Evolutionary conservation across 306 rosid genomes (phyloP), one percentile per base, ranked within the genome.

Genomic region (Begonia peltatifolia): DNA sequence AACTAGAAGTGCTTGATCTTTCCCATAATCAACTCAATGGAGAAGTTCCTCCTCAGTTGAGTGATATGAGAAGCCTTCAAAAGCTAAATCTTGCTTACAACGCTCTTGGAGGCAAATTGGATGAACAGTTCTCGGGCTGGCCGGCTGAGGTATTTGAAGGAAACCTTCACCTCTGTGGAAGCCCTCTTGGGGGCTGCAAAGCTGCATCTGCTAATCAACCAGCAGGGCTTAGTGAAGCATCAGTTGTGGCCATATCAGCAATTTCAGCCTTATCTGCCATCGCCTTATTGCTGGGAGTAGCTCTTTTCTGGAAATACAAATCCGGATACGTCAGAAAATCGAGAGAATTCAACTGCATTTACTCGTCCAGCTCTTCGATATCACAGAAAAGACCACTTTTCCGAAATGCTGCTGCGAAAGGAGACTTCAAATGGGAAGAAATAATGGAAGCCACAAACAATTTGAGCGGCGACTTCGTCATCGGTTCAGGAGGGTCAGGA

Each of bases 401-500:
- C 74, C 85, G 67, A 41, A 79, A 80, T 15, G 75, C 73, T 23
- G 71, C 76, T 42, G 59, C 69, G 50, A 83, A 71, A 68, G 65
- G 70, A 65, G 94, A 83, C 56, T 64, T 86, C 72, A 71, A 57
- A 67, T 83, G 94, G 99, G 89, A 83, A 53, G 86, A 90, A 48
- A 80, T 90, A 60, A 83, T 90, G 92, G 82, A 76, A 41, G 94
- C 92, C 47, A 90, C 99, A 0, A 66, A 81, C 74, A 70, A 81
- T 49, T 78, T 90, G 53, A 78, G 90, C 43, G 78, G 77, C 3
- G 84, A 86, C 64, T 90, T 83, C 75, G 51, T 80, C 16, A 81
- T 90, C 22, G 99, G 99, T 6, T 74, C 94, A 1, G 99, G 99
- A 51, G 95, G 99, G 10, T 86, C 99, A 2, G 99, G 95, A 46